Percentiles rank a stretch among this genome's conserved stretches.
Conservation (phyloP, 805 yeast genomes). For the Yamadazyma paraphyllophila region DNA sequence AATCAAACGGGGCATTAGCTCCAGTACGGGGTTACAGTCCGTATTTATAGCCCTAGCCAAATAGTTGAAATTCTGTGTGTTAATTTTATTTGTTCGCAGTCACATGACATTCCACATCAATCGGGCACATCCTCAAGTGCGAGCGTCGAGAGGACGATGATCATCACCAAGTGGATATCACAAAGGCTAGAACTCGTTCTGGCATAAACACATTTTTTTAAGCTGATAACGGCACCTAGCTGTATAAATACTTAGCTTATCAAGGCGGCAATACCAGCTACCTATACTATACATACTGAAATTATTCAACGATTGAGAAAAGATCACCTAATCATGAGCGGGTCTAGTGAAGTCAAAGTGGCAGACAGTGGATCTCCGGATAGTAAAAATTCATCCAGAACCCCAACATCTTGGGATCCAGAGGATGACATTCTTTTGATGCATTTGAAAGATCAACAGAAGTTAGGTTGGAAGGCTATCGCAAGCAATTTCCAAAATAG, state of each 20-base stretch:
- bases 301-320: not conserved
- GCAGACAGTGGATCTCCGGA: slow-evolving; percentile 8
- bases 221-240: not conserved
- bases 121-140: slow-evolving; percentile 1
- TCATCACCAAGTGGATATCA: slow-evolving; percentile 9
- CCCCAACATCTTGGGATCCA: slow-evolving; percentile 50
- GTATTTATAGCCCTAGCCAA: not conserved
- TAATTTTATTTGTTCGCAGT: not conserved
- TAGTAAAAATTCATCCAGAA: slow-evolving; percentile 29
- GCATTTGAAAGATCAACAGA: slow-evolving; percentile 46
- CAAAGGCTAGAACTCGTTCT: not conserved
- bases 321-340: slow-evolving; percentile 3
- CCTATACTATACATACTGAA: not conserved
- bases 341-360: slow-evolving; percentile 6
- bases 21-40: not conserved
- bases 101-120: slow-evolving; percentile 8
- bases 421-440: slow-evolving; percentile 44
- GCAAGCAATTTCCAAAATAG: slow-evolving; percentile 43
- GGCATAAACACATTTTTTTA: not conserved
- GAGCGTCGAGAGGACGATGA: slow-evolving; percentile 13
- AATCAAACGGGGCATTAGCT: too few relatives aligned
- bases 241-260: not conserved
- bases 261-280: not conserved
- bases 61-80: not conserved
- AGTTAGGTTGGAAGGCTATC: slow-evolving; percentile 48